Conservation (phyloP, 108 stramenopile genomes). For the Cyclotella choctawhatcheeana region DNA sequence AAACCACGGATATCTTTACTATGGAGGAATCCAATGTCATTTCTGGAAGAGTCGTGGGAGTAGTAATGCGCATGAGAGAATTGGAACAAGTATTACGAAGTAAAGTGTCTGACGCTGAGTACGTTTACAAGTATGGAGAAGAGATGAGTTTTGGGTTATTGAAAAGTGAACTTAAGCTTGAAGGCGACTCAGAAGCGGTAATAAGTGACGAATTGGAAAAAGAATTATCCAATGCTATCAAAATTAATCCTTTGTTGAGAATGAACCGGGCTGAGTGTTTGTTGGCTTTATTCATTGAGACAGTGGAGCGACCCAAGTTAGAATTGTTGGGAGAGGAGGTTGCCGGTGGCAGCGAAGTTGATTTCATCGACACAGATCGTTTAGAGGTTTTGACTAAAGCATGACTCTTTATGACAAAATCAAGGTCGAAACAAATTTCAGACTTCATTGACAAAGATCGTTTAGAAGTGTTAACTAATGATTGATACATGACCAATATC, state of each 20-base stretch:
- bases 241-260: slow-evolving; percentile 71
- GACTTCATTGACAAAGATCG: too few species aligned
- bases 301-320: slow-evolving; percentile 72
- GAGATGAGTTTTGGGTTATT: slow-evolving; percentile 74
- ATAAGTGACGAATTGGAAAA: slow-evolving; percentile 34
- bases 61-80: slow-evolving; percentile 78
- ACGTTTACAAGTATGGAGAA: slow-evolving; percentile 73
- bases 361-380: slow-evolving; percentile 85
- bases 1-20: slow-evolving; percentile 43
- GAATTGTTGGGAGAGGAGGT: slow-evolving; percentile 54
- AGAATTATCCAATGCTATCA: slow-evolving; percentile 45
- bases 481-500: too few species aligned
- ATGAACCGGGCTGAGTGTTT: slow-evolving; percentile 86
- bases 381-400: slow-evolving; percentile 57
- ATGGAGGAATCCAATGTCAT: slow-evolving; percentile 68
- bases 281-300: slow-evolving; percentile 70
- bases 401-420: neutral
- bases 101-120: slow-evolving; percentile 33
- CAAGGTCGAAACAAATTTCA: too few species aligned
- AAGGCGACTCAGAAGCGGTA: neutral
- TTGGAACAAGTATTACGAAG: slow-evolving; percentile 55
- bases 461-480: too few species aligned
- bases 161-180: slow-evolving; percentile 32
- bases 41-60: slow-evolving; percentile 83
- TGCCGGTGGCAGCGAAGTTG: slow-evolving; percentile 68